Conservation (phyloP, 1,284 basidiomycete genomes). For the Exobasidium cylindrosporum region DNA sequence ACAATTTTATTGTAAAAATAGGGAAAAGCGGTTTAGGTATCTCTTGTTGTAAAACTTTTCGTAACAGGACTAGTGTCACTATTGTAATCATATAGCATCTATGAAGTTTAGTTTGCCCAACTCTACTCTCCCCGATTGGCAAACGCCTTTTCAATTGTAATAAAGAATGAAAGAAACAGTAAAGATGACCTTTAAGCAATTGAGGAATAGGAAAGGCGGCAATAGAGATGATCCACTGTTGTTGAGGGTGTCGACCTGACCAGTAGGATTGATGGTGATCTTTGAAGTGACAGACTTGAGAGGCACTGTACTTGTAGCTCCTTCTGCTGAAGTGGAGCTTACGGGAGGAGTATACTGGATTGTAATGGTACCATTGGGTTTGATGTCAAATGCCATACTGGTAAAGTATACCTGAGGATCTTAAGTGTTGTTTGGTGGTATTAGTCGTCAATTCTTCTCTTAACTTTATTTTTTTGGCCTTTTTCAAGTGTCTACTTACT, state of each 20-base stretch:
- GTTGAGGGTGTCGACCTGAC: too few relatives aligned
- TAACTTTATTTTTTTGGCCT: too few relatives aligned
- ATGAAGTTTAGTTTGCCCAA: too few relatives aligned
- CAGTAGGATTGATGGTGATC: background rate
- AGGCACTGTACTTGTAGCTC: background rate
- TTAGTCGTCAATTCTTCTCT: background rate
- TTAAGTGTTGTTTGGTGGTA: background rate
- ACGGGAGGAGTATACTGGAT: background rate
- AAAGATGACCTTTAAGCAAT: too few relatives aligned
- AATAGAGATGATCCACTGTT: too few relatives aligned
- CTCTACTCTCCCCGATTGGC: too few relatives aligned
- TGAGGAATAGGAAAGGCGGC: too few relatives aligned
- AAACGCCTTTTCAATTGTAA: too few relatives aligned
- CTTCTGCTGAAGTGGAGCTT: background rate
- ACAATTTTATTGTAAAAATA: background rate
- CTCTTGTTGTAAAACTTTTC: too few relatives aligned
- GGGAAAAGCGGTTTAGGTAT: background rate
- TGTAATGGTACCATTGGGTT: background rate
- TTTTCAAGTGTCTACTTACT: constrained; percentile 56
- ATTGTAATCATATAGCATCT: too few relatives aligned
- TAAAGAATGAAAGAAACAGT: too few relatives aligned
- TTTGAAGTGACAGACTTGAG: background rate
- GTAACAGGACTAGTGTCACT: too few relatives aligned
- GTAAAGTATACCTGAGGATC: constrained; percentile 2
- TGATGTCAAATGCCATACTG: background rate